Percentiles rank a stretch among this genome's conserved stretches.
Conservation (phyloP, 2,329 filamentous ascomycete genomes). For the Pseudogymnoascus sp. region DNA sequence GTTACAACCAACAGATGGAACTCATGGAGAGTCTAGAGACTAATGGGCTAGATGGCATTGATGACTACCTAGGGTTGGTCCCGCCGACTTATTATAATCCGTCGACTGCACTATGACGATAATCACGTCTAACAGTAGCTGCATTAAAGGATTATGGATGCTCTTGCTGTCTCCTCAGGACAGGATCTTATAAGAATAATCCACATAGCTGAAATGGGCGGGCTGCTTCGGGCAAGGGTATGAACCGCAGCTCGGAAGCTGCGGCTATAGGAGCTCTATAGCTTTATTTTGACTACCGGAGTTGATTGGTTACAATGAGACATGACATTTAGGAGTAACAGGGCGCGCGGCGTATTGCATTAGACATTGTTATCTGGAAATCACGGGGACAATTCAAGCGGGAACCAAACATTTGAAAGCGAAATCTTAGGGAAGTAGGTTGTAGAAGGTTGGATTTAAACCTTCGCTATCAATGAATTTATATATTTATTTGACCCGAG, state of each 20-base stretch:
- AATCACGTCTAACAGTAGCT: neutral
- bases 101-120: neutral
- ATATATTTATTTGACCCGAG: constrained; percentile 4
- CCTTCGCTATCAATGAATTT: neutral
- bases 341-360: neutral
- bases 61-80: constrained; percentile 25
- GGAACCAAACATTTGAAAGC: neutral
- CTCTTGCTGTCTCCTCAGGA: neutral
- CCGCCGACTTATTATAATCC: constrained; percentile 5
- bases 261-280: neutral
- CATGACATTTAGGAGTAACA: neutral
- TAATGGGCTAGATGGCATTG: constrained; percentile 54
- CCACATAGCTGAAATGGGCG: neutral
- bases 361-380: neutral
- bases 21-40: constrained; percentile 73
- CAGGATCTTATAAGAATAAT: neutral
- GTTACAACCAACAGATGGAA: constrained; percentile 73
- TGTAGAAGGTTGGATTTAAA: constrained; percentile 4
- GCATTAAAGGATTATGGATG: neutral
- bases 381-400: neutral
- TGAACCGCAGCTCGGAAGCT: neutral
- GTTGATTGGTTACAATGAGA: neutral
- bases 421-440: neutral
- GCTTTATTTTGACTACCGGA: neutral
- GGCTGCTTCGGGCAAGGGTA: neutral